phyloP scores from a whole-genome alignment of 1,284 basidiomycete species.

The Trichosporon coremiiforme region DNA sequence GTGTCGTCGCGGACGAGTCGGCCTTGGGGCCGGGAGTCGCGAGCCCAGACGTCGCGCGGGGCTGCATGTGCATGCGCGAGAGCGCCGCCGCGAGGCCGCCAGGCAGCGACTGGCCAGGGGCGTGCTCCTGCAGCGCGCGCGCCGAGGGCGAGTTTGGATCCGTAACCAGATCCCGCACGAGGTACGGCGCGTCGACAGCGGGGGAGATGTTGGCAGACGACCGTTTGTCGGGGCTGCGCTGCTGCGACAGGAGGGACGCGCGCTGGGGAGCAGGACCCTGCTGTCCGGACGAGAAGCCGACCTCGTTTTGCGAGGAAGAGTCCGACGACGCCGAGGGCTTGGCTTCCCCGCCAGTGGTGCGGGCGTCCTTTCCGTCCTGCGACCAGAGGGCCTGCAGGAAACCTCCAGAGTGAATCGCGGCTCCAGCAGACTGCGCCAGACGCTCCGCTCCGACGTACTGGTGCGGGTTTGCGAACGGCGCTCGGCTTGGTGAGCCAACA shows the following conservation, averaged over 20 bases:
- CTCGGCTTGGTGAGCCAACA: conserved; percentile 37
- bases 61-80: conserved; percentile 53
- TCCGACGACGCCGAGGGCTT: conserved; percentile 4
- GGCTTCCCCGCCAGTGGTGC: conserved; percentile 27
- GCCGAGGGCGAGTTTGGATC: conserved; percentile 46
- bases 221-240: conserved; percentile 33
- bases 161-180: conserved; percentile 34
- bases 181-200: conserved; percentile 38
- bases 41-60: conserved; percentile 27
- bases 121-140: conserved; percentile 51
- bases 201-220: conserved; percentile 28
- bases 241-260: conserved; percentile 45
- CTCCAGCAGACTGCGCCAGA: conserved; percentile 54
- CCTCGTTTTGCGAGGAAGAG: conserved; percentile 23
- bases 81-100: conserved; percentile 54
- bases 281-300: conserved; percentile 36
- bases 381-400: conserved; percentile 54
- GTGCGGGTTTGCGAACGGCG: conserved; percentile 35
- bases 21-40: conserved; percentile 4
- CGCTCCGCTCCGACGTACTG: conserved; percentile 37
- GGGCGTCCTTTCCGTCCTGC: conserved; percentile 49
- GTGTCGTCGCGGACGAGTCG: background rate
- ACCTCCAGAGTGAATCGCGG: conserved; percentile 44
- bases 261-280: conserved; percentile 28
- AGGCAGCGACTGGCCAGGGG: conserved; percentile 54